Evolutionary conservation across 2,329 filamentous ascomycete species (phyloP), one percentile per base, ranked within the genome.

Genomic region (Ophiosphaerella herpotricha): DNA sequence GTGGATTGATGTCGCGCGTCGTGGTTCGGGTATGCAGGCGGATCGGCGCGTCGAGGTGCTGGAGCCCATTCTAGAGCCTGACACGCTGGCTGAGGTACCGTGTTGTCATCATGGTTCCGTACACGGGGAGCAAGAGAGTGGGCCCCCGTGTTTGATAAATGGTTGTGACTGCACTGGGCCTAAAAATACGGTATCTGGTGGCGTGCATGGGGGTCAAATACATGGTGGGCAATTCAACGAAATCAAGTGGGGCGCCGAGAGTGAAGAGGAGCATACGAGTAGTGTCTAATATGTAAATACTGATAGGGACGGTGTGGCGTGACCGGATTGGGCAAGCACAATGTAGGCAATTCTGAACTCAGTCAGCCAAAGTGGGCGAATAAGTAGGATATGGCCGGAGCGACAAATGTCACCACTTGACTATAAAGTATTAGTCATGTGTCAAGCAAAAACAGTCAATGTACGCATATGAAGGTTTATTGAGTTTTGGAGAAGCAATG

Each of bases 31-130:
- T 5, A 40, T 47, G 2, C 39, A 40, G 32, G 31, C 24, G 7
- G 42, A 39, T 14, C 40, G 40, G 24, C 50, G 40, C 18, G 38
- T 53, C 5, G 52, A 52, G 5, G 46, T 48, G 8, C 50, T 58
- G 12, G 50, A 50, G 13, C 26, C 57, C 6, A 52, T 60, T 26
- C 26, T 41, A 11, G 56, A 56, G 29, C 57, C 48, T 4, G 8
- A 36, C 14, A 49, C 41, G 2, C 18, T 35, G 32, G 46, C 23
- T 33, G 26, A 29, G 26, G 3, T 29, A 29, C 26, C 26, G 6
- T 29, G 26, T 29, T 21, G 4, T 21, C 4, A 21, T 21, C 4
- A 5, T 21, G 18, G 4, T 21, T 8, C 26, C 2, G 21, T 13
- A 41, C 8, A 32, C 7, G 5, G 41, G 49, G 5, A 48, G 39